A percentile compares a stretch with the other conserved stretches of the same genome.
Evolutionary conservation across 176 grass and related monocot species (phyloP).

Genomic region (Hordeum marinum): DNA sequence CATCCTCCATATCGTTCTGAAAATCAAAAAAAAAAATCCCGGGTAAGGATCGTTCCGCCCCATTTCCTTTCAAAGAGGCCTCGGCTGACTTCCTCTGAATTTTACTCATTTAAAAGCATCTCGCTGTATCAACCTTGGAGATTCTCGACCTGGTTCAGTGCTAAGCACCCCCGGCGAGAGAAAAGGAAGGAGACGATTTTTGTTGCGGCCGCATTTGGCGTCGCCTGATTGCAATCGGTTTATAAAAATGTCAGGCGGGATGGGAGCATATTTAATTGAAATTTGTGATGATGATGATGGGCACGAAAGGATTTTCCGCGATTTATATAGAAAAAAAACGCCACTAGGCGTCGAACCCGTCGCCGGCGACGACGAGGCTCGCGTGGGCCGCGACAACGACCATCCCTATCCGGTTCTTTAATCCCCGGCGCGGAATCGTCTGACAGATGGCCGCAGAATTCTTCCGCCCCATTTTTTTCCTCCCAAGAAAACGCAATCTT

Average conservation of each 20-base stretch:
- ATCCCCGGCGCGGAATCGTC: conserved; percentile 32
- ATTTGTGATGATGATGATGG: conserved; percentile 18
- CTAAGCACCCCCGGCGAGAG: not conserved
- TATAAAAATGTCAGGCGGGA: conserved; percentile 13
- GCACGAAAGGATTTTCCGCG: conserved; percentile 11
- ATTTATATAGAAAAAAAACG: conserved; percentile 21
- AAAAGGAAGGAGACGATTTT: not conserved
- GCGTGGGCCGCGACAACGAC: conserved; percentile 28
- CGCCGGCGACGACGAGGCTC: conserved; percentile 34
- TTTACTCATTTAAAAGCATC: not conserved
- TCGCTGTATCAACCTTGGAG: not conserved
- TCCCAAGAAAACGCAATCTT: not conserved
- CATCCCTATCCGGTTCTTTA: conserved; percentile 6
- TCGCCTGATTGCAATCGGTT: not conserved
- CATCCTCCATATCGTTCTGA: not conserved
- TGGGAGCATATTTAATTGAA: not conserved
- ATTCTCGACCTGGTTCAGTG: conserved; percentile 9
- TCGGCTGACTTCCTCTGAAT: not conserved
- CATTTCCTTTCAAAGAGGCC: not conserved
- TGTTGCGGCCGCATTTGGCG: conserved; percentile 13
- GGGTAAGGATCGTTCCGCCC: not conserved
- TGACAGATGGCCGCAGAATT: conserved; percentile 24
- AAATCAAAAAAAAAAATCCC: not conserved
- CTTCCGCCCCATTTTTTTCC: not conserved
- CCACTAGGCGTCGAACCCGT: conserved; percentile 8